Evolutionary conservation across 768 basidiomycete genomes (phyloP).

Genomic region (Paxillus involutus): DNA sequence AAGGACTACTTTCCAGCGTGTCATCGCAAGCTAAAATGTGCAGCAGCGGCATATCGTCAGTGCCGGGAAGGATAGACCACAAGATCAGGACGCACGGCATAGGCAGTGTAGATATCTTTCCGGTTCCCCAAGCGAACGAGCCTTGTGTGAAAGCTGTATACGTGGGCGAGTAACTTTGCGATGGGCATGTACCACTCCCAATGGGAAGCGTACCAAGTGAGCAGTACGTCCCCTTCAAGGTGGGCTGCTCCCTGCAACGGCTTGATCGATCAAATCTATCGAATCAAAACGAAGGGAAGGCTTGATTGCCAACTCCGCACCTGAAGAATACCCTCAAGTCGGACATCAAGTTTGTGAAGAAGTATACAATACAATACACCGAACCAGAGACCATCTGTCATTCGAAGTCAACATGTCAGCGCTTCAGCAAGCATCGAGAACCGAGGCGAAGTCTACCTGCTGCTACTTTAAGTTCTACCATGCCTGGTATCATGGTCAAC

Average conservation of each 20-base stretch:
- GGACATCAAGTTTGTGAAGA: background rate
- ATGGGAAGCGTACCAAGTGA: background rate
- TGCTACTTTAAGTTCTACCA: too few species aligned
- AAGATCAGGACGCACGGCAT: background rate
- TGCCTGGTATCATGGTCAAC: too few species aligned
- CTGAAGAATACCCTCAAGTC: background rate
- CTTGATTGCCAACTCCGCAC: background rate
- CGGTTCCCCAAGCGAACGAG: background rate
- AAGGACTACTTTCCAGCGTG: slow-evolving; percentile 87
- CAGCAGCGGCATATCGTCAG: too few species aligned
- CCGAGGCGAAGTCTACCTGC: too few species aligned
- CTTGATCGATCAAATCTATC: background rate
- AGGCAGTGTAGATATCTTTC: background rate
- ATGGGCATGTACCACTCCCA: background rate
- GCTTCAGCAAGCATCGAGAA: too few species aligned
- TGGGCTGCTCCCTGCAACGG: background rate
- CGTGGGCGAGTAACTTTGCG: background rate
- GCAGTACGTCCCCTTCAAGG: background rate
- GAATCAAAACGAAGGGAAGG: background rate
- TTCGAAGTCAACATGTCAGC: too few species aligned
- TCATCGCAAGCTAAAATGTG: slow-evolving; percentile 67
- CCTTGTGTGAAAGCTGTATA: background rate
- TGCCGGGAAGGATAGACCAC: background rate
- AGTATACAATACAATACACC: background rate
- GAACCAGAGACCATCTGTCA: too few species aligned